A percentile compares a stretch with the other conserved stretches of the same genome.
These are phyloP conservation scores for Sanguinoderma infundibulare DNA, from an alignment of 1,284 basidiomycete genomes.

Conservation along the genomic window DNA sequence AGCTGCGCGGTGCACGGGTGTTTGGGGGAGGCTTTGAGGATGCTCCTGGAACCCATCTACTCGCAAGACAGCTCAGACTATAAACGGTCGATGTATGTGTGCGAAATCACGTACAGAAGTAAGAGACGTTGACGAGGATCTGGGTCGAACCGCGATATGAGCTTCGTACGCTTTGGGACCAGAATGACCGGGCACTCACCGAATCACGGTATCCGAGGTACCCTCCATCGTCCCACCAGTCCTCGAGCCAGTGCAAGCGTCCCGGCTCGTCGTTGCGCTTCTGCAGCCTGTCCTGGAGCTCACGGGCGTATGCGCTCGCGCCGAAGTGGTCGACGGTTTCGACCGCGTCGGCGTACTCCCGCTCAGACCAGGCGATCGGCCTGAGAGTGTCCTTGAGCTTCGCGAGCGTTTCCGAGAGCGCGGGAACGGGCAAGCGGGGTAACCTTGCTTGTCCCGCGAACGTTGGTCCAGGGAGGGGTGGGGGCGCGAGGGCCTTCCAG, in stretches of 20 bases:
- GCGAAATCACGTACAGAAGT: conserved; percentile 65
- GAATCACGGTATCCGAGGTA: conserved; percentile 81
- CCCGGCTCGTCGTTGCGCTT: conserved; percentile 48
- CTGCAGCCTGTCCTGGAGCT: conserved; percentile 63
- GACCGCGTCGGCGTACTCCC: conserved; percentile 57
- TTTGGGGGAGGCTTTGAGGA: conserved; percentile 62
- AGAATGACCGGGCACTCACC: conserved; percentile 44
- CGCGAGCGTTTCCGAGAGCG: conserved; percentile 57
- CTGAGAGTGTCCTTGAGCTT: conserved; percentile 63
- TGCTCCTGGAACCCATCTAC: conserved; percentile 76
- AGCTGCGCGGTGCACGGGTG: conserved; percentile 75
- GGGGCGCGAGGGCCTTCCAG: conserved; percentile 50
- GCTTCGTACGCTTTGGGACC: background rate
- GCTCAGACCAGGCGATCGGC: conserved; percentile 65
- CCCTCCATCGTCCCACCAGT: conserved; percentile 81
- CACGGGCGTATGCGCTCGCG: conserved; percentile 46
- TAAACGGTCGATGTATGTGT: too few species aligned
- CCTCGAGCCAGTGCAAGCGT: conserved; percentile 73
- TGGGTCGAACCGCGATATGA: conserved; percentile 31
- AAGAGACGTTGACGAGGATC: conserved; percentile 84
- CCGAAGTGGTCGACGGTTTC: conserved; percentile 70
- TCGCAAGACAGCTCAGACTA: background rate
- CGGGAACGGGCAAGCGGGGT: conserved; percentile 67
- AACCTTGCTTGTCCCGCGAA: conserved; percentile 49
- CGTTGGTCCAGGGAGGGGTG: conserved; percentile 42